A percentile compares a stretch with the other conserved stretches of the same genome.
Evolutionary conservation across 495 filamentous ascomycete species (phyloP).

Genomic region (Hypoxylon fuscum): DNA sequence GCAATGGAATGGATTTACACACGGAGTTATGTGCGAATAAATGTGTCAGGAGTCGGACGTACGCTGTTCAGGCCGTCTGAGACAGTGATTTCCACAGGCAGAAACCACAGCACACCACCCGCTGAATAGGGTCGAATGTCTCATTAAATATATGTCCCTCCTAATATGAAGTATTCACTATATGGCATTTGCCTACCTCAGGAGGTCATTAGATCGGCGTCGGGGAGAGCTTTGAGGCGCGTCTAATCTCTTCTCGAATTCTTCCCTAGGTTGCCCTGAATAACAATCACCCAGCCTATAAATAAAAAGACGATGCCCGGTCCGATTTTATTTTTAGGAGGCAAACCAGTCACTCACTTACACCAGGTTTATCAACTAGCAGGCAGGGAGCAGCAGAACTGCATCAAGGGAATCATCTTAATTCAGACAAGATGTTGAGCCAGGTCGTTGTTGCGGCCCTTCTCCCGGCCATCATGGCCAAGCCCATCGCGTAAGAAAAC

Average conservation of each 20-base stretch:
- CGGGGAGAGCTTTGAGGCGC: conserved; percentile 12
- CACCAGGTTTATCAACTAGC: neutral
- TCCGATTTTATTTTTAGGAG: neutral
- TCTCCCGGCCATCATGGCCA: conserved; percentile 34
- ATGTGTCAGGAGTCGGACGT: conserved; percentile 7
- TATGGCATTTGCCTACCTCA: conserved; percentile 20
- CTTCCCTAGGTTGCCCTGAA: neutral
- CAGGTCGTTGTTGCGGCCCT: conserved; percentile 29
- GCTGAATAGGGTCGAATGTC: conserved; percentile 13
- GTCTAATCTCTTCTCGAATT: conserved; percentile 21
- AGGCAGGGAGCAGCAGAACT: conserved; percentile 8
- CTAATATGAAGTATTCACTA: conserved; percentile 2
- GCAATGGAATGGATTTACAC: conserved; percentile 32
- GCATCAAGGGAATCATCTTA: conserved; percentile 2
- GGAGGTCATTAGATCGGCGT: conserved; percentile 20
- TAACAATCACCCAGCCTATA: neutral
- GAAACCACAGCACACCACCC: neutral
- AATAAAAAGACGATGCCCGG: conserved; percentile 21
- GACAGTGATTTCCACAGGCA: conserved; percentile 19
- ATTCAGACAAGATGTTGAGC: conserved; percentile 28
- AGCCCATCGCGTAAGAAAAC: conserved; percentile 28
- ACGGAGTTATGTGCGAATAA: neutral
- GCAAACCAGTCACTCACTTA: neutral
- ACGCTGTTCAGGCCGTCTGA: neutral
- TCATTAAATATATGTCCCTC: conserved; percentile 5